Percentiles rank a stretch among this genome's conserved stretches.
These are phyloP conservation scores for Takashimella tepidaria DNA, from an alignment of 1,284 basidiomycete species.

Conservation along the genomic window DNA sequence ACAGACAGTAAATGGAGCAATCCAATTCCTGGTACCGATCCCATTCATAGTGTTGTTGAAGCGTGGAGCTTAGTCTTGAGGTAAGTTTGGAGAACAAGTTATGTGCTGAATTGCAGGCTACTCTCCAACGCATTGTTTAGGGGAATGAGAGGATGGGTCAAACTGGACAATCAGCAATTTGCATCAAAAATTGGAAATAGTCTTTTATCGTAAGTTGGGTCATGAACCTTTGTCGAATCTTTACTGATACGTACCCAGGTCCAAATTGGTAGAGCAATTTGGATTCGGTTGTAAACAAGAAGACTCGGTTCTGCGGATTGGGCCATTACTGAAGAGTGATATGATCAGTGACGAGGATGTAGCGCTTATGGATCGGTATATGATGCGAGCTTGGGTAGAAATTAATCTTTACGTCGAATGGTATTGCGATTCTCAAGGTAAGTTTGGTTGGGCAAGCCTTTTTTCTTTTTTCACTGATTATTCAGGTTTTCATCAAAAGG, in stretches of 20 bases:
- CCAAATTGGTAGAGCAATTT: slow-evolving; percentile 30
- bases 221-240: too few relatives aligned
- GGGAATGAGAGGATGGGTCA: slow-evolving; percentile 37
- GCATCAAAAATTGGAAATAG: slow-evolving; percentile 26
- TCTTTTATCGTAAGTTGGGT: slow-evolving; percentile 20
- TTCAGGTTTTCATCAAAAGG: neutral
- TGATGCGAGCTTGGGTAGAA: slow-evolving; percentile 42
- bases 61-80: slow-evolving; percentile 33
- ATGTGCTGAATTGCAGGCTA: slow-evolving; percentile 16
- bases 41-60: slow-evolving; percentile 22
- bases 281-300: slow-evolving; percentile 38
- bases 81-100: slow-evolving; percentile 15
- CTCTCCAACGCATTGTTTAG: slow-evolving; percentile 40
- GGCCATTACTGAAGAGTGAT: slow-evolving; percentile 26
- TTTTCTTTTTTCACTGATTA: neutral
- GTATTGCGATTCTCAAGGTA: slow-evolving; percentile 19
- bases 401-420: slow-evolving; percentile 21
- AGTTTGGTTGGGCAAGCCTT: neutral
- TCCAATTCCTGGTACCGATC: slow-evolving; percentile 20
- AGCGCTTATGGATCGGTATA: slow-evolving; percentile 36
- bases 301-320: slow-evolving; percentile 30
- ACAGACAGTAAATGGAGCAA: slow-evolving; percentile 31
- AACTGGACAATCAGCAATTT: slow-evolving; percentile 32
- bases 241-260: slow-evolving; percentile 12
- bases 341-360: slow-evolving; percentile 19